A percentile compares a stretch with the other conserved stretches of the same genome.
Evolutionary conservation across 2,329 filamentous ascomycete genomes (phyloP).

Genomic region (Phialocephala subalpina): DNA sequence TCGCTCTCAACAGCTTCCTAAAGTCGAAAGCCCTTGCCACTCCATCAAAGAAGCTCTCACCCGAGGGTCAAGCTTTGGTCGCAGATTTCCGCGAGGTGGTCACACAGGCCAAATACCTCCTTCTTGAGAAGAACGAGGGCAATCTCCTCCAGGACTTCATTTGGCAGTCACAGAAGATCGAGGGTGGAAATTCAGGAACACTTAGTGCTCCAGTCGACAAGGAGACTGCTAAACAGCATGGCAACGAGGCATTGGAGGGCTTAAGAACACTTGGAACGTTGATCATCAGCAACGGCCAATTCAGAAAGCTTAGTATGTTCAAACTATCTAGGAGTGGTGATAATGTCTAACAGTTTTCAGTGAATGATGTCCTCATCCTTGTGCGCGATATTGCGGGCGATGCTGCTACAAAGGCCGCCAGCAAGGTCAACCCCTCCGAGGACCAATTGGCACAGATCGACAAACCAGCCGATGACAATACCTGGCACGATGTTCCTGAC

Average conservation of each 20-base stretch:
- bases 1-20: conserved; percentile 90
- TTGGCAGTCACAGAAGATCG: conserved; percentile 86
- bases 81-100: conserved; percentile 82
- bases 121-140: conserved; percentile 94
- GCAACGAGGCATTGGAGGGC: conserved; percentile 82
- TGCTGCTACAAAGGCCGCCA: conserved; percentile 81
- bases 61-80: conserved; percentile 82
- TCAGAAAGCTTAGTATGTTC: conserved; percentile 36
- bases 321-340: background rate
- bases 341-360: conserved; percentile 43
- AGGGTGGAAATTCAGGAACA: conserved; percentile 64
- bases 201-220: conserved; percentile 77
- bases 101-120: conserved; percentile 81
- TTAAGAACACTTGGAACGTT: conserved; percentile 88
- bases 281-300: conserved; percentile 92
- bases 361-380: conserved; percentile 82
- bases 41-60: conserved; percentile 80
- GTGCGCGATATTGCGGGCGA: conserved; percentile 92
- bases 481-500: conserved; percentile 89
- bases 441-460: conserved; percentile 83
- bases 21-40: conserved; percentile 72
- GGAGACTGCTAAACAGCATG: conserved; percentile 81
- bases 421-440: conserved; percentile 77
- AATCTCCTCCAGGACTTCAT: conserved; percentile 96
- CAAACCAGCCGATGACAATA: conserved; percentile 85